Conservation (phyloP, 1,284 basidiomycete species). For the Singerocomus inundabilis region DNA sequence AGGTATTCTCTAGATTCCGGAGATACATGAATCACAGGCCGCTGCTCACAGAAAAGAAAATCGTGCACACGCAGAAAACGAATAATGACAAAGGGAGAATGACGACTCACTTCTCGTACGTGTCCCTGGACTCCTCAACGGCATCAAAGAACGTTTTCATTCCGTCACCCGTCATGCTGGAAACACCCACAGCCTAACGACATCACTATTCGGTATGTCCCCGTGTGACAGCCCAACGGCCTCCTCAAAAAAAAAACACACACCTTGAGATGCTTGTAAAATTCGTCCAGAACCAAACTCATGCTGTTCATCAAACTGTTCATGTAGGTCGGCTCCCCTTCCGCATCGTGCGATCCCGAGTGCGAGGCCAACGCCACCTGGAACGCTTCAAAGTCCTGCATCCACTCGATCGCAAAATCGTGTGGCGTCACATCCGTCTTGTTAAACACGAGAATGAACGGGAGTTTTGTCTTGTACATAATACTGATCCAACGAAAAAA, state of each 20-base stretch:
- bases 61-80: background rate
- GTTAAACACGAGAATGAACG: constrained; percentile 98
- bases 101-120: constrained; percentile 77
- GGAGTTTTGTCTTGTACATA: constrained; percentile 96
- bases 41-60: background rate
- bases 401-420: constrained; percentile 95
- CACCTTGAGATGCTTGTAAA: constrained; percentile 95
- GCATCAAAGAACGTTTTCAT: constrained; percentile 90
- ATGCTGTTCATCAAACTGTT: constrained; percentile 99
- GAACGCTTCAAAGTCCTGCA: constrained; percentile 94
- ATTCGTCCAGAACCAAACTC: constrained; percentile 97
- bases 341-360: constrained; percentile 65
- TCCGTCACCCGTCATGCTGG: constrained; percentile 92
- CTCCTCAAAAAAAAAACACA: background rate
- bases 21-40: constrained; percentile 12
- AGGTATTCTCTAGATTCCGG: constrained; percentile 73
- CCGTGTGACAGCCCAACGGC: background rate
- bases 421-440: constrained; percentile 93
- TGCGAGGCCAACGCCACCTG: constrained; percentile 71
- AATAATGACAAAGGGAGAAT: background rate
- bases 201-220: constrained; percentile 2
- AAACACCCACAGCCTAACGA: constrained; percentile 87
- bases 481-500: constrained; percentile 55
- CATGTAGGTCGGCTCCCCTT: constrained; percentile 96
- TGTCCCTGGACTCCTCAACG: constrained; percentile 82